phyloP scores from a whole-genome alignment of 768 basidiomycete species.

The Tylopilus subfusipes region DNA sequence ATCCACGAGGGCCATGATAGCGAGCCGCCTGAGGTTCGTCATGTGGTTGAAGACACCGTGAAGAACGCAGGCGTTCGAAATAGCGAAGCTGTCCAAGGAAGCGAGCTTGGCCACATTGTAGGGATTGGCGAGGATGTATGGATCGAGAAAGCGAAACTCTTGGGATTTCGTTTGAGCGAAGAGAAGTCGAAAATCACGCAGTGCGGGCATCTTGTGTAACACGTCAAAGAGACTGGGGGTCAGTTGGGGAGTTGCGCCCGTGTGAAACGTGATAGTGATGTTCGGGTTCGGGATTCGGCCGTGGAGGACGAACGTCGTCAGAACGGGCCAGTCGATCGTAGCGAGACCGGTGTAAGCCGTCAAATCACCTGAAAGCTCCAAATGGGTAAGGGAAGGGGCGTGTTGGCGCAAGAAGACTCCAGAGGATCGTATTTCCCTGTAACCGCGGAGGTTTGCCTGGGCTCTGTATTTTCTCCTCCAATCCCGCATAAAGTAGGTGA shows the following conservation, averaged over 20 bases:
- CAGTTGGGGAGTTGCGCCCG: constrained; percentile 1
- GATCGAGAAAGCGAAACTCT: constrained; percentile 29
- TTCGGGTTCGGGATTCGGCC: constrained; percentile 24
- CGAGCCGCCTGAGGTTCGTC: constrained; percentile 27
- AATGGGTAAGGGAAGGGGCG: constrained; percentile 26
- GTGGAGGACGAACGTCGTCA: constrained; percentile 31
- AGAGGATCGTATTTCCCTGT: constrained; percentile 29
- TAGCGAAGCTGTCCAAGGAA: constrained; percentile 33
- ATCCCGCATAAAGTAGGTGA: constrained; percentile 34
- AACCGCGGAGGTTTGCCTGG: constrained; percentile 29
- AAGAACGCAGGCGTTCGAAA: constrained; percentile 34
- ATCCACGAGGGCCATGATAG: constrained; percentile 33
- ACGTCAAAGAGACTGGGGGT: constrained; percentile 26
- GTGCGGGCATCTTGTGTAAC: constrained; percentile 28
- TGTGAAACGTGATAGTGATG: constrained; percentile 14
- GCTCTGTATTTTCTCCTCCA: constrained; percentile 36
- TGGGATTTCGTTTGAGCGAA: constrained; percentile 29
- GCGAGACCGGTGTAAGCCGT: constrained; percentile 26
- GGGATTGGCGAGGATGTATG: constrained; percentile 15
- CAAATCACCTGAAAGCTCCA: constrained; percentile 32
- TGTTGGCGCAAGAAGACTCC: constrained; percentile 31
- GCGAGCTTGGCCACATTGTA: constrained; percentile 29
- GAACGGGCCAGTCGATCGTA: constrained; percentile 30
- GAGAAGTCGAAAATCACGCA: constrained; percentile 31
- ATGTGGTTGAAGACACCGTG: constrained; percentile 30